phyloP scores from a whole-genome alignment of 805 yeast genomes.

The Lipomyces yamanashiensis region DNA sequence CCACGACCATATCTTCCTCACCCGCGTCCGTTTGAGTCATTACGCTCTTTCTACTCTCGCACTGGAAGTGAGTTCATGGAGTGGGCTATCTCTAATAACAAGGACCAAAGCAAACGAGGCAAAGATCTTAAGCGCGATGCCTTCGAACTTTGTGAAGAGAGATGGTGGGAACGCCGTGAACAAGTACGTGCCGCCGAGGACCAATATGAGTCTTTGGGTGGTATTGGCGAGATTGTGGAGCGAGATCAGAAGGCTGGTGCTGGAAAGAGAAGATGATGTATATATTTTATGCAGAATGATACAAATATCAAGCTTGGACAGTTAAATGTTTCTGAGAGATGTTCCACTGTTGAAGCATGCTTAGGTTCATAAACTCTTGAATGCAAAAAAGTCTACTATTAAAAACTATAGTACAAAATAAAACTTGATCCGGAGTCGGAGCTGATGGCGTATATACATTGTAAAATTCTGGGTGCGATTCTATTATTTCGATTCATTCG shows the following conservation, averaged over 20 bases:
- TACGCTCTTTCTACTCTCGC: conserved; percentile 83
- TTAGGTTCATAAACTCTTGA: too few species aligned
- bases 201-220: conserved; percentile 84
- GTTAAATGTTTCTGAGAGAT: too few species aligned
- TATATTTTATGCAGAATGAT: background rate
- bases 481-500: background rate
- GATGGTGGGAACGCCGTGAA: conserved; percentile 99
- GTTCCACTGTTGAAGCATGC: too few species aligned
- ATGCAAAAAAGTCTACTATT: too few species aligned
- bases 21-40: conserved; percentile 88
- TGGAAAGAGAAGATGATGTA: conserved; percentile 26
- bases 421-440: background rate
- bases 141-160: conserved; percentile 86
- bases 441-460: background rate
- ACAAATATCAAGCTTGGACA: too few species aligned
- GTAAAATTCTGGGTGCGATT: background rate
- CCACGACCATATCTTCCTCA: conserved; percentile 97
- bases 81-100: conserved; percentile 61
- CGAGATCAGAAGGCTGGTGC: conserved; percentile 50
- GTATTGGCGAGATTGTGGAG: conserved; percentile 86
- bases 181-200: conserved; percentile 88
- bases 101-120: conserved; percentile 80
- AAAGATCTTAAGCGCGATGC: conserved; percentile 86
- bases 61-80: conserved; percentile 85
- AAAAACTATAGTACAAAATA: background rate